Percentiles rank a stretch among this genome's conserved stretches.
Evolutionary conservation across 139 green algal species (phyloP).

Genomic region (Chlorella ohadii): DNA sequence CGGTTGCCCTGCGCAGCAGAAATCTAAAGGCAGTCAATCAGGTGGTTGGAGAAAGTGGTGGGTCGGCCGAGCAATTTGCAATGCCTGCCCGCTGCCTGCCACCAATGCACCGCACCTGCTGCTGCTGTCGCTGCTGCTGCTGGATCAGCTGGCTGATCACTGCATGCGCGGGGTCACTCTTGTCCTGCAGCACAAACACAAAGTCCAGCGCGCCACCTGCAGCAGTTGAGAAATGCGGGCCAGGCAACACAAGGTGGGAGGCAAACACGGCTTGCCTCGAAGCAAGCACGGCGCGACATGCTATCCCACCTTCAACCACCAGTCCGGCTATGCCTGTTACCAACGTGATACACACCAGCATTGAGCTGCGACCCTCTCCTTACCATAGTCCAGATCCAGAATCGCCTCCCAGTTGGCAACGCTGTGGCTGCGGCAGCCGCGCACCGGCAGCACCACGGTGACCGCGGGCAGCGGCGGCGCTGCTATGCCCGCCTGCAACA

Average conservation of each 20-base stretch:
- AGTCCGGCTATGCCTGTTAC: too few species aligned
- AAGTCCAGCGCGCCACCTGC: conserved; percentile 72
- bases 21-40: too few species aligned
- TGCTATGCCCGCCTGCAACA: neutral
- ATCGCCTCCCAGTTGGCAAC: conserved; percentile 70
- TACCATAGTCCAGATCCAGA: conserved; percentile 65
- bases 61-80: too few species aligned
- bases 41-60: too few species aligned
- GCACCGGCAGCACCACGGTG: conserved; percentile 75
- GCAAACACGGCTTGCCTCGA: too few species aligned
- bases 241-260: too few species aligned
- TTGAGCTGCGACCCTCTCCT: neutral
- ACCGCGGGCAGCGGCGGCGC: conserved; percentile 48
- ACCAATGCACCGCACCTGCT: neutral
- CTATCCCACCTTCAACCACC: too few species aligned
- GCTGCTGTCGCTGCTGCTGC: neutral
- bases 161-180: conserved; percentile 51
- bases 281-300: too few species aligned
- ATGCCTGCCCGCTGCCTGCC: too few species aligned
- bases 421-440: conserved; percentile 69
- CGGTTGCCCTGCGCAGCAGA: too few species aligned
- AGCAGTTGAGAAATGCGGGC: too few species aligned
- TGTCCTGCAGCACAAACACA: conserved; percentile 78
- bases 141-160: neutral
- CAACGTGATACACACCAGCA: too few species aligned